Conservation (phyloP, 306 rosid species). For the Acmispon strigosus region DNA sequence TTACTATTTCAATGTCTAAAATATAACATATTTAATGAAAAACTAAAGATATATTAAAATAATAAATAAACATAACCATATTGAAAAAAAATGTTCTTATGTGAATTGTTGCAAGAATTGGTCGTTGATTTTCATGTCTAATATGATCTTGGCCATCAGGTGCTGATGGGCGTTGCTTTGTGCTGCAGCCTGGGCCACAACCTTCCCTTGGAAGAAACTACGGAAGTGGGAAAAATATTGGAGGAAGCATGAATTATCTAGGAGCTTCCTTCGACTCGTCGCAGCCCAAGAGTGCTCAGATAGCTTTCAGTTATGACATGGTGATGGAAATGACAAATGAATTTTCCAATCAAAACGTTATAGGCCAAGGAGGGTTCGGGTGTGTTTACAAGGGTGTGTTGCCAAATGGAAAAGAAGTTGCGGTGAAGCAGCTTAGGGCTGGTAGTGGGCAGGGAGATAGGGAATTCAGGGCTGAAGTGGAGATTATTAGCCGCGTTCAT, state of each 20-base stretch:
- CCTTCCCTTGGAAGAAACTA: slow-evolving; percentile 11
- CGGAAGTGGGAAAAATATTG: slow-evolving; percentile 35
- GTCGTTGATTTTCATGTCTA: slow-evolving; percentile 1
- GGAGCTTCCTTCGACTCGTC: slow-evolving; percentile 33
- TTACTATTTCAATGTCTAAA: too few species aligned
- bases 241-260: slow-evolving; percentile 14
- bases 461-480: slow-evolving; percentile 88
- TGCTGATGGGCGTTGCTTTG: slow-evolving; percentile 48
- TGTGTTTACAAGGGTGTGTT: slow-evolving; percentile 69
- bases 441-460: slow-evolving; percentile 93
- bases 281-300: slow-evolving; percentile 25
- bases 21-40: too few species aligned
- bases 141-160: slow-evolving; percentile 21
- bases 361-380: slow-evolving; percentile 95
- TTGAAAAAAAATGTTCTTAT: too few species aligned
- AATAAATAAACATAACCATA: too few species aligned
- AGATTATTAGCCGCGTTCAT: slow-evolving; percentile 88
- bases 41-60: too few species aligned
- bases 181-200: slow-evolving; percentile 36
- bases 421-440: slow-evolving; percentile 85
- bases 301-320: slow-evolving; percentile 60
- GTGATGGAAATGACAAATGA: slow-evolving; percentile 62
- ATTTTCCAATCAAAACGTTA: slow-evolving; percentile 52
- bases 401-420: slow-evolving; percentile 61
- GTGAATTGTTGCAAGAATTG: neutral